phyloP scores from a whole-genome alignment of 2,329 filamentous ascomycete genomes.

The Colletotrichum ledebouriae region DNA sequence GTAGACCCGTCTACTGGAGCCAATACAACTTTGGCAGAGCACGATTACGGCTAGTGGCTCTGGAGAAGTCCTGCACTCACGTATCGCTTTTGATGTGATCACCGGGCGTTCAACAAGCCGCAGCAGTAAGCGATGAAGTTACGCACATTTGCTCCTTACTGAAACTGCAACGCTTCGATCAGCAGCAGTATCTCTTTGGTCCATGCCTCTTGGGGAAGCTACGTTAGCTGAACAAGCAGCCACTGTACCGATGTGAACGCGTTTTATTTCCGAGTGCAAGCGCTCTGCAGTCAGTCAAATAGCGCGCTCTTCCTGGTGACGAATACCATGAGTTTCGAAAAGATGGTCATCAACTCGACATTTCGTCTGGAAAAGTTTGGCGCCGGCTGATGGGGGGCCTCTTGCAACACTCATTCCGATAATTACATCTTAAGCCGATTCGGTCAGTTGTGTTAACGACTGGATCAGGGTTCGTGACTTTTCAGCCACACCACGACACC shows the following conservation, averaged over 20 bases:
- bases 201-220: background rate
- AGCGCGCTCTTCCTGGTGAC: conserved; percentile 26
- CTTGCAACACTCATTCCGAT: conserved; percentile 20
- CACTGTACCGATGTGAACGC: conserved; percentile 33
- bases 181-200: conserved; percentile 24
- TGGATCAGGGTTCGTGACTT: conserved; percentile 1
- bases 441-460: no score
- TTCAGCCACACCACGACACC: background rate
- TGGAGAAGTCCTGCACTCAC: no score
- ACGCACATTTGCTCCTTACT: background rate
- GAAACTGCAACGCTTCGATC: background rate
- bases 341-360: conserved; percentile 10
- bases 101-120: no score
- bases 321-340: conserved; percentile 17
- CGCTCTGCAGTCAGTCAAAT: conserved; percentile 40
- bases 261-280: conserved; percentile 39
- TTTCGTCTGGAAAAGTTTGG: conserved; percentile 4
- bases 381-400: background rate
- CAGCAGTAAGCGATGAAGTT: background rate
- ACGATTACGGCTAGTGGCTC: background rate
- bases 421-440: background rate
- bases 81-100: no score
- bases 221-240: conserved; percentile 25
- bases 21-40: background rate
- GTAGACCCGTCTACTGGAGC: background rate